phyloP scores from a whole-genome alignment of 2,329 filamentous ascomycete species.

The Calonectria honghensis region DNA sequence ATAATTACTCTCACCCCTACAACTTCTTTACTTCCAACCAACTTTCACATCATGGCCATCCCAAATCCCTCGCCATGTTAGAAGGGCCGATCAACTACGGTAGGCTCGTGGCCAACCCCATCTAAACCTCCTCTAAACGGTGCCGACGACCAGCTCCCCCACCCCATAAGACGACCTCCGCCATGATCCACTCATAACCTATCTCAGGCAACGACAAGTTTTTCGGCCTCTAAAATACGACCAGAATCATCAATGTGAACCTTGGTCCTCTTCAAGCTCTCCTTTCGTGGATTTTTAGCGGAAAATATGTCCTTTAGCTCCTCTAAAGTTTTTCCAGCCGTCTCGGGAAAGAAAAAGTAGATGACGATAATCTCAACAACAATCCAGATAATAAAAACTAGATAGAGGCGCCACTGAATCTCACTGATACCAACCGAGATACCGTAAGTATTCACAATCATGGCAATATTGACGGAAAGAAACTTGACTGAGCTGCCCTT shows the following conservation, averaged over 20 bases:
- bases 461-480: not conserved
- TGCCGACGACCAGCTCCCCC: too few species aligned
- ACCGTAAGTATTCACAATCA: not conserved
- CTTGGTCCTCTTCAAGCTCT: not conserved
- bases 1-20: too few species aligned
- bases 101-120: too few species aligned
- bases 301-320: slow-evolving; percentile 55
- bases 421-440: not conserved
- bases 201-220: not conserved
- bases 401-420: slow-evolving; percentile 62
- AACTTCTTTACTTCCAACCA: too few species aligned
- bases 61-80: too few species aligned
- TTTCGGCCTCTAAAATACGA: not conserved
- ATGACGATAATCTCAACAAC: slow-evolving; percentile 54
- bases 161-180: not conserved
- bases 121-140: too few species aligned
- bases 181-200: not conserved
- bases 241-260: not conserved
- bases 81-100: too few species aligned
- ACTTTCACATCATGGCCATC: too few species aligned
- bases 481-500: slow-evolving; percentile 16
- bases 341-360: slow-evolving; percentile 61
- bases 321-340: slow-evolving; percentile 53
- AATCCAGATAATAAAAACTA: slow-evolving; percentile 59
- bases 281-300: slow-evolving; percentile 41